Base-by-base conservation (phyloP, 2,329 filamentous ascomycete genomes). In the Pyricularia pennisetigena region DNA sequence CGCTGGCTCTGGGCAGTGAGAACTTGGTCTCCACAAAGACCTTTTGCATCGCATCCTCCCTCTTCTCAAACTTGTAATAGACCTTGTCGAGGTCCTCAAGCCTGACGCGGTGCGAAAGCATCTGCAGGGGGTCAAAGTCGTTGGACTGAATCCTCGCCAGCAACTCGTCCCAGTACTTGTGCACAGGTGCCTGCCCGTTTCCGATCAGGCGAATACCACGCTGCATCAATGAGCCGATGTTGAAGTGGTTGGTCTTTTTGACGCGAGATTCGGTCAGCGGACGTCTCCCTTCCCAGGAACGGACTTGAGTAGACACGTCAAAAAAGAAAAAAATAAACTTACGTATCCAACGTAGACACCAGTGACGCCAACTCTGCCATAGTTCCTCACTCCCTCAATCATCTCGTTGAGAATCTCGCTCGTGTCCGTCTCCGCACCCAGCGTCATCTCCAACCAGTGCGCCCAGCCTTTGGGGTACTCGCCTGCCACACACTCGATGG, bases 181-280 rank as follows among this genome's bases (percentile, higher is more conserved):
- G 91, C 0, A 96, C 91, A 0, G 92, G 92, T 0, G 85, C 85
- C 72, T 88, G 86, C 1, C 86, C 86, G 72, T 87, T 87, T 23
- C 86, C 86, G 62, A 88, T 93, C 63, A 97, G 84, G 1, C 91
- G 88, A 72, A 96, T 87, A n/a, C 92, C 92, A 35, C 91, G 88
- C 79, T 96, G 88, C 92, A 96, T 96, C 16, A 96, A 75, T 0
- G 91, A 88, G 10, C 93, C 92, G 72, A 94, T 88, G 78, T 92
- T 92, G 82, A 94, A 92, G 77, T 92, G 90, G 78, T 93, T 93
- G 26, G 89, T 92, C 84, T 89, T 71, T 1, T 9, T 24, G 23
- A 6, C 3, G 54, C 9, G 5, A 28, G 10, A 14, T 8, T 59
- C 14, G 54, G 54, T 54, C 16, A 64, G 32, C 24, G 9, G 2